A percentile compares a stretch with the other conserved stretches of the same genome.
Conservation (phyloP, 2,329 filamentous ascomycete genomes). For the Venturia nashicola region DNA sequence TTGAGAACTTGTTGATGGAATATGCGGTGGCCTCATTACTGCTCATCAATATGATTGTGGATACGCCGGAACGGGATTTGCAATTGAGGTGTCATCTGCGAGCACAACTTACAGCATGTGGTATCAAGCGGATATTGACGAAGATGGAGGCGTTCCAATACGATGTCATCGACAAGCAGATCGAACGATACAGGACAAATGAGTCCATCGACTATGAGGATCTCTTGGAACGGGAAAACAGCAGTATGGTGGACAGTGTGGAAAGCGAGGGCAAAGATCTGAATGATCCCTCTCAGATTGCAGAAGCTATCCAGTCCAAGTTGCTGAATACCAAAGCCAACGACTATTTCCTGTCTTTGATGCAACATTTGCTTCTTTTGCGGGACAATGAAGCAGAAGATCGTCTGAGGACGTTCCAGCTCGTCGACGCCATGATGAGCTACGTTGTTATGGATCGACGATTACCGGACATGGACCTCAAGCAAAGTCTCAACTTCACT, state of each 20-base stretch:
- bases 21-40: conserved; percentile 92
- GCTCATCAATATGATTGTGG: conserved; percentile 91
- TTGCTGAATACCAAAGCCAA: conserved; percentile 74
- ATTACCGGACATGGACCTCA: conserved; percentile 91
- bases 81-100: conserved; percentile 88
- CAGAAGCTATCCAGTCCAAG: conserved; percentile 80
- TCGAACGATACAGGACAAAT: conserved; percentile 84
- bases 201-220: conserved; percentile 98
- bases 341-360: conserved; percentile 89
- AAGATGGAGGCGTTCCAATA: conserved; percentile 99
- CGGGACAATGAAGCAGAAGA: conserved; percentile 87
- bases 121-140: conserved; percentile 81
- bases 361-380: conserved; percentile 90
- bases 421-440: conserved; percentile 97
- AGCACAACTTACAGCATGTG: conserved; percentile 90
- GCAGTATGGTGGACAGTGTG: conserved; percentile 76
- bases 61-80: conserved; percentile 78
- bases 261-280: conserved; percentile 84
- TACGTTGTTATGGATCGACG: conserved; percentile 98
- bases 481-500: conserved; percentile 94
- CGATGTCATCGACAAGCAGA: conserved; percentile 95
- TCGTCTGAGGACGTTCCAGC: conserved; percentile 86
- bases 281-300: conserved; percentile 84
- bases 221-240: conserved; percentile 81
- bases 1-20: conserved; percentile 98